Percentiles rank a stretch among this genome's conserved stretches.
Evolutionary conservation across 2,329 filamentous ascomycete genomes (phyloP).

Genomic region (Juglanconis oblonga): DNA sequence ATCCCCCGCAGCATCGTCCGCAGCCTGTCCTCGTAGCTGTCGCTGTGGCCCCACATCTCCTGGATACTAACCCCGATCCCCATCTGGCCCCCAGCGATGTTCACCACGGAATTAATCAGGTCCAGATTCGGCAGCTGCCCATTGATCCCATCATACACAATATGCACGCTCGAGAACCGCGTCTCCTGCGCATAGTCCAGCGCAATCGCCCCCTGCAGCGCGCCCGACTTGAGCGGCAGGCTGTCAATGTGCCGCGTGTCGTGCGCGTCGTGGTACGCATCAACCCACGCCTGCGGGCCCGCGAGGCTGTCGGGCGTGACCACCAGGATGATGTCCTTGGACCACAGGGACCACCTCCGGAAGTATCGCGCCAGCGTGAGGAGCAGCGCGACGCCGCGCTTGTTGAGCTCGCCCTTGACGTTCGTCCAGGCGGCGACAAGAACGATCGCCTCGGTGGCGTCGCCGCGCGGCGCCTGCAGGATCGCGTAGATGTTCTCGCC

Average conservation of each 20-base stretch:
- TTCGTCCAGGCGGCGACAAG: constrained; percentile 87
- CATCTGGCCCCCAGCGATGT: constrained; percentile 88
- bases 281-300: constrained; percentile 94
- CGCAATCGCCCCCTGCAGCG: constrained; percentile 88
- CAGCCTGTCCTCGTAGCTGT: constrained; percentile 77
- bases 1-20: constrained; percentile 89
- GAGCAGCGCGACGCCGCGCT: constrained; percentile 81
- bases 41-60: constrained; percentile 76
- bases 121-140: constrained; percentile 94
- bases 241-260: constrained; percentile 67
- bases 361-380: constrained; percentile 91
- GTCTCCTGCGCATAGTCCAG: constrained; percentile 86
- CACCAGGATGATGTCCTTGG: constrained; percentile 94
- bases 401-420: constrained; percentile 73
- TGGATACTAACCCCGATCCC: constrained; percentile 81
- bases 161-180: constrained; percentile 82
- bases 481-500: constrained; percentile 94
- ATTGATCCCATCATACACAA: constrained; percentile 94
- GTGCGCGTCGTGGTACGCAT: constrained; percentile 93
- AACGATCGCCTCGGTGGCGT: constrained; percentile 96
- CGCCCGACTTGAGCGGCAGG: constrained; percentile 85
- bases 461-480: constrained; percentile 86
- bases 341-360: constrained; percentile 97
- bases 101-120: constrained; percentile 88
- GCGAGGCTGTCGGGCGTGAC: constrained; percentile 85